Conservation (phyloP, 2,329 filamentous ascomycete genomes). For the Paraconiothyrium sp. region DNA sequence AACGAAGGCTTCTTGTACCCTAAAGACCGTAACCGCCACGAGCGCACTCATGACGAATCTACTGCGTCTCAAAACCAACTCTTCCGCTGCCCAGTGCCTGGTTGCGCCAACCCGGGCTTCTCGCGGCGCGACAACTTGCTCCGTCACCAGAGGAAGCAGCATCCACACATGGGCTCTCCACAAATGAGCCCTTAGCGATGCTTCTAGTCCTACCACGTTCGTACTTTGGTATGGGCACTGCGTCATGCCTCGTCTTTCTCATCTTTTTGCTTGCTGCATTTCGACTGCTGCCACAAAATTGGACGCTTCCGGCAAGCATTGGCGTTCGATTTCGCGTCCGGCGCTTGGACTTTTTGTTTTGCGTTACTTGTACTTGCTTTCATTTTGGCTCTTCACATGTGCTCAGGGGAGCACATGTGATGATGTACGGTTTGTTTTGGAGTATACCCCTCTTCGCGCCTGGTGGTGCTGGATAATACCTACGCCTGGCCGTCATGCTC, state of each 20-base stretch:
- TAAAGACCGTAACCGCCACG: slow-evolving; percentile 45
- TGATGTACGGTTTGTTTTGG: slow-evolving; percentile 17
- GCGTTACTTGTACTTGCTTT: slow-evolving; percentile 4
- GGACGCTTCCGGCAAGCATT: slow-evolving; percentile 12
- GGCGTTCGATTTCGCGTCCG: slow-evolving; percentile 18
- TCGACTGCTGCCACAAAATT: slow-evolving; percentile 21
- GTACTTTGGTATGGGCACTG: background rate
- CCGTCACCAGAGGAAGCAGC: slow-evolving; percentile 44
- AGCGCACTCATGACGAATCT: slow-evolving; percentile 36
- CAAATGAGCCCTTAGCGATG: slow-evolving; percentile 5
- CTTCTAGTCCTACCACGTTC: background rate
- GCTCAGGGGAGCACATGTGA: slow-evolving; percentile 23
- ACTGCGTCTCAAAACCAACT: slow-evolving; percentile 23
- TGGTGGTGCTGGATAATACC: slow-evolving; percentile 19
- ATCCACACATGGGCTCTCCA: slow-evolving; percentile 25
- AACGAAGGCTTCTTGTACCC: slow-evolving; percentile 46
- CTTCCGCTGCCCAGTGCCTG: slow-evolving; percentile 36
- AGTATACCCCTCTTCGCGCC: slow-evolving; percentile 20
- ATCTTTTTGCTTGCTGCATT: background rate
- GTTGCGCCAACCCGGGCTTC: slow-evolving; percentile 43
- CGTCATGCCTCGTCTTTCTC: background rate
- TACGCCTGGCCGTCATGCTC: slow-evolving; percentile 10
- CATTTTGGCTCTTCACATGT: slow-evolving; percentile 22
- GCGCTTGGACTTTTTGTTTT: slow-evolving; percentile 9
- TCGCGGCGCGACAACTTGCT: slow-evolving; percentile 48